Base-by-base conservation (phyloP, 352 stramenopile species). In the Globisporangium viniferum region DNA sequence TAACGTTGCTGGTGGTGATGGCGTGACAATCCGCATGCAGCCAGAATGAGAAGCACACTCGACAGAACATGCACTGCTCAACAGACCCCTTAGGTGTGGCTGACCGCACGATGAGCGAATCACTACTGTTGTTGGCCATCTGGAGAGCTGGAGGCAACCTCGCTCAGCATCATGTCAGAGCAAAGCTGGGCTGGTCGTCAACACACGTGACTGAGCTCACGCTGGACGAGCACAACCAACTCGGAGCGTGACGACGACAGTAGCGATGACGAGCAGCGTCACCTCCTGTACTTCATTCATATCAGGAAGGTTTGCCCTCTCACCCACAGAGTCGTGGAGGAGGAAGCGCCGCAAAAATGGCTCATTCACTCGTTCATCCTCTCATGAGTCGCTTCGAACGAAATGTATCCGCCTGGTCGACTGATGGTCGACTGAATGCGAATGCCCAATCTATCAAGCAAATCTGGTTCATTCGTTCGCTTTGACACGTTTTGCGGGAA, bases 381-480 rank as follows among this genome's bases (percentile, higher is more conserved):
- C 24, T 46, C 44, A 10, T 5, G n/a, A 24, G 49, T 56, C 49
- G n/a, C 49, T 36, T 7, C 56, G 56, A 62, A 62, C 56, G 56
- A 62, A 62, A 62, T 62, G 56, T 46, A 60, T n/a, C 24, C 20
- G 56, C 35, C 18, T 10, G 24, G 22, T 24, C n/a, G 39, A 24
- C 31, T 61, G 56, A 61, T 10, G 24, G 22, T 24, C n/a, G 39
- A 24, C 31, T 61, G 56, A 61, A 44, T 61, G 56, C 41, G 56
- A 61, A 55, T 41, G 56, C 56, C 18, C 33, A 27, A 61, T 24
- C 12, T 41, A 20, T 29, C 31, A 46, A 15, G 14, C 14, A 48
- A 20, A 61, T 36, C 20, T n/a, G 20, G 56, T 48, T 55, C 41
- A 31, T 48, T 54, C 41, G 41, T 15, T 24, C 24, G 24, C 41